Evolutionary conservation across 176 grass and related monocot genomes (phyloP).

Genomic region (Musa itinerans): DNA sequence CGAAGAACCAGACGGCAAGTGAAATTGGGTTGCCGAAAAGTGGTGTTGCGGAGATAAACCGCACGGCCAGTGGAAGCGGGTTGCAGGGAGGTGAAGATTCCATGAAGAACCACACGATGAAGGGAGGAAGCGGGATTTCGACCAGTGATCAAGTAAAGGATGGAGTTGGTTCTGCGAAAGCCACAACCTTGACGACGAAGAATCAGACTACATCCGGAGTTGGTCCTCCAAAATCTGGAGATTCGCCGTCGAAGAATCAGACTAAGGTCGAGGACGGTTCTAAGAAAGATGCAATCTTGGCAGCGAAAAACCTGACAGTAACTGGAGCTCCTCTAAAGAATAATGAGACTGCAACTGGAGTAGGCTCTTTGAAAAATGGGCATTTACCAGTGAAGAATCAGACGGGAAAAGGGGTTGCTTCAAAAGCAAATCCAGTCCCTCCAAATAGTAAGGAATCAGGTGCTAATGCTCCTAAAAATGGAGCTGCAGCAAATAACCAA

Average conservation of each 20-base stretch:
- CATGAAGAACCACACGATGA: not conserved
- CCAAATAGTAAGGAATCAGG: too few species aligned
- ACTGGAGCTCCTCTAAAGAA: not conserved
- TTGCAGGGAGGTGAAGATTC: not conserved
- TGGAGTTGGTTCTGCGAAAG: not conserved
- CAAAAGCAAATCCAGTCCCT: not conserved
- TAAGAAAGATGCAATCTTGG: not conserved
- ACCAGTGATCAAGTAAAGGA: not conserved
- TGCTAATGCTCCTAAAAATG: not conserved
- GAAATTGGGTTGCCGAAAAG: not conserved
- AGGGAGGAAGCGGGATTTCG: constrained; percentile 7
- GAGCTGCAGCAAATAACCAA: not conserved
- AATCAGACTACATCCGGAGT: not conserved
- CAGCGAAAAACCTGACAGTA: not conserved
- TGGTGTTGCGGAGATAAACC: not conserved
- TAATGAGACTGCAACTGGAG: constrained; percentile 7
- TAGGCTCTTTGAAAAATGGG: not conserved
- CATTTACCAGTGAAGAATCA: constrained; percentile 1
- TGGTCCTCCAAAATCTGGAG: too few species aligned
- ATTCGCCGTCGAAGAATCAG: not conserved
- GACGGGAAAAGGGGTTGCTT: not conserved
- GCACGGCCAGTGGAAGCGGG: not conserved
- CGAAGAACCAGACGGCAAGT: not conserved
- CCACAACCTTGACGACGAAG: not conserved
- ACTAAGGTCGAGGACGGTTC: constrained; percentile 11